Percentiles rank a stretch among this genome's conserved stretches.
phyloP scores from a whole-genome alignment of 148 eudicot species.

The Gaultheria prostrata region DNA sequence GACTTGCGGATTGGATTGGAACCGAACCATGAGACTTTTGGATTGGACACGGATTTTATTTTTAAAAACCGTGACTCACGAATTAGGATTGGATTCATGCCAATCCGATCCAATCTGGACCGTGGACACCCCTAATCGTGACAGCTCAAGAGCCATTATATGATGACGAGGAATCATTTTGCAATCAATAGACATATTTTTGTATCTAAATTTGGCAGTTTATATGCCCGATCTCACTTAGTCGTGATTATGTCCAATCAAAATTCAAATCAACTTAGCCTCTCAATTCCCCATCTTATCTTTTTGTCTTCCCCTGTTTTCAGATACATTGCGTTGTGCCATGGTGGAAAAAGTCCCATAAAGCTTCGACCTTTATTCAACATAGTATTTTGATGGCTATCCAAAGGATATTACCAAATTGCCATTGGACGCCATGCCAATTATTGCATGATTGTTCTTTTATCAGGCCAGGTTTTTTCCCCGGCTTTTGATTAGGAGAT shows the following conservation, averaged over 20 bases:
- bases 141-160: not conserved
- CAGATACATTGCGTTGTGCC: not conserved
- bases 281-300: not conserved
- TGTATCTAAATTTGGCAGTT: not conserved
- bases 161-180: not conserved
- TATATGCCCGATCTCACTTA: not conserved
- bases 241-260: not conserved
- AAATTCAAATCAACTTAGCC: not conserved
- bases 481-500: too few species aligned
- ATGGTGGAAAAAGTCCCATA: not conserved
- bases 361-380: not conserved
- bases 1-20: too few species aligned
- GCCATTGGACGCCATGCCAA: not conserved
- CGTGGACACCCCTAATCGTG: too few species aligned
- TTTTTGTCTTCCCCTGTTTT: not conserved
- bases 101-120: too few species aligned
- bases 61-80: too few species aligned
- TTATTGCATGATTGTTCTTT: not conserved
- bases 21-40: too few species aligned
- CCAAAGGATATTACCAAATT: not conserved
- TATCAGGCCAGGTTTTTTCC: not conserved
- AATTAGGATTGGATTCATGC: too few species aligned
- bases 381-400: not conserved
- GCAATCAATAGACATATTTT: not conserved
- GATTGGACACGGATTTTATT: too few species aligned